Percentiles rank a stretch among this genome's conserved stretches.
These are phyloP conservation scores for Suillus spraguei DNA, from an alignment of 768 basidiomycete genomes.

Conservation along the genomic window DNA sequence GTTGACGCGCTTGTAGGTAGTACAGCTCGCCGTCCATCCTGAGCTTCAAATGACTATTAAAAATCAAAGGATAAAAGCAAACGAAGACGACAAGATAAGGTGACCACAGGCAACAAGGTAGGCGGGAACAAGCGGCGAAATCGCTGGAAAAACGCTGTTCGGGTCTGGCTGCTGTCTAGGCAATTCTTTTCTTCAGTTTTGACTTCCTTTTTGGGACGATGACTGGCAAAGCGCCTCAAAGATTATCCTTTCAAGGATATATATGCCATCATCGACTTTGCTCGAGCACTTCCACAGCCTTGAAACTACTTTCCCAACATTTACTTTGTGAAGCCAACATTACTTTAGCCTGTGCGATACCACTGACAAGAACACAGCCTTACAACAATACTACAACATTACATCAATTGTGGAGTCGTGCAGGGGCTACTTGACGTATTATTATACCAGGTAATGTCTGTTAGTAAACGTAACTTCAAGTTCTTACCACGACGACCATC, in stretches of 20 bases:
- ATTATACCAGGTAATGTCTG: background rate
- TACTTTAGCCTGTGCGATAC: background rate
- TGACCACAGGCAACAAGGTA: conserved; percentile 12
- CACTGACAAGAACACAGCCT: background rate
- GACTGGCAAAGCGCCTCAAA: background rate
- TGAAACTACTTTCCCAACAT: background rate
- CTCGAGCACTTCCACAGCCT: background rate
- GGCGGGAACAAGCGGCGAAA: conserved; percentile 7
- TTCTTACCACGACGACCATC: background rate
- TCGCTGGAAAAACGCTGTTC: conserved; percentile 11
- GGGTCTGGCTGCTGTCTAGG: background rate
- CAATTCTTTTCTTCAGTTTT: background rate
- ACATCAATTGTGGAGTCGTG: conserved; percentile 1
- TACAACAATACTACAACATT: background rate
- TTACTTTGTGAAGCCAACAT: background rate
- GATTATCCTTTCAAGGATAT: background rate
- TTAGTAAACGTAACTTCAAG: background rate
- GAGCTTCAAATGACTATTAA: background rate
- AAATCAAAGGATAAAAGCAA: conserved; percentile 7
- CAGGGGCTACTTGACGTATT: background rate
- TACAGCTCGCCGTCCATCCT: background rate
- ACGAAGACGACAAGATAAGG: background rate
- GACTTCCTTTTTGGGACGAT: conserved; percentile 12
- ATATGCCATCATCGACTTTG: background rate
- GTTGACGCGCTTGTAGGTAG: conserved; percentile 9